A percentile compares a stretch with the other conserved stretches of the same genome.
Conservation (phyloP, 345 rosid genomes). For the Xanthoceras sorbifolium region DNA sequence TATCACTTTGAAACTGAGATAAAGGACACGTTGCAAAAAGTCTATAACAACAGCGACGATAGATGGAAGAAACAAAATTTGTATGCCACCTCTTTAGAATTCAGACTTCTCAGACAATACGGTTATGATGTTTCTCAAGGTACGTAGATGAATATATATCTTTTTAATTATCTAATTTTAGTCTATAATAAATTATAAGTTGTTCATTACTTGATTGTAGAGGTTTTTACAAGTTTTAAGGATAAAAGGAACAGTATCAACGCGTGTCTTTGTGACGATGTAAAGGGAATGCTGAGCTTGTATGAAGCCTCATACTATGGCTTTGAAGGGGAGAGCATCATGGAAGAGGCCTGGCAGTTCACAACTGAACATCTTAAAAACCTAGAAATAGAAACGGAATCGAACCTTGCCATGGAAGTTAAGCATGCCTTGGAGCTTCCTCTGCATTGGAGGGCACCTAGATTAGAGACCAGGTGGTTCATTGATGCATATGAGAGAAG, state of each 20-base stretch:
- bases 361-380: conserved; percentile 6
- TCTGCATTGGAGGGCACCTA: conserved; percentile 12
- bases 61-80: no score
- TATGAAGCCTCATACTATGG: conserved; percentile 17
- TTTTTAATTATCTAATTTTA: no score
- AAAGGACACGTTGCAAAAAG: no score
- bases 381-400: not conserved
- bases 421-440: conserved; percentile 26
- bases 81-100: no score
- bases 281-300: conserved; percentile 17
- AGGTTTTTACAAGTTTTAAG: conserved; percentile 4
- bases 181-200: no score
- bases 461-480: conserved; percentile 21
- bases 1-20: no score
- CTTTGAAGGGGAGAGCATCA: conserved; percentile 5
- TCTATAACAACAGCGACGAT: no score
- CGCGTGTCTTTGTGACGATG: not conserved
- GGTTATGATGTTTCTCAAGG: no score
- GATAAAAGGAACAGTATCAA: conserved; percentile 2
- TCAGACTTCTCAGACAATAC: no score
- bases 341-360: conserved; percentile 18
- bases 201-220: conserved; percentile 8
- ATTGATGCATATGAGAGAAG: conserved; percentile 15
- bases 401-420: not conserved
- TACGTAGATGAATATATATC: no score